phyloP scores from a whole-genome alignment of 1,284 basidiomycete genomes.

The Entoloma clypeatum region DNA sequence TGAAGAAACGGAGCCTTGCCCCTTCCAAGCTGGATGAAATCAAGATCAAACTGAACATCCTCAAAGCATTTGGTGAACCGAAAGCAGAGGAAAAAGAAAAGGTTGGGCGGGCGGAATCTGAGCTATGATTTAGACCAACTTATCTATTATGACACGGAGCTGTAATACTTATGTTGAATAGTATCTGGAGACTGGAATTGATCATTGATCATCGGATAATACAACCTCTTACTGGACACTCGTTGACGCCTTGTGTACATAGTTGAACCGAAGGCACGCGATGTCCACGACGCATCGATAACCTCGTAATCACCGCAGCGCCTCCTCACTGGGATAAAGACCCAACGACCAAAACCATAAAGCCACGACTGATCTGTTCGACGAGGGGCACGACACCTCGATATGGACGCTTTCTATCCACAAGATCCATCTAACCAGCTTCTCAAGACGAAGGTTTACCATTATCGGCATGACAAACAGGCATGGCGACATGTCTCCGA shows the following conservation, averaged over 20 bases:
- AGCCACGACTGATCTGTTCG: background rate
- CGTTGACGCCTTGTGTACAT: conserved; percentile 16
- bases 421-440: conserved; percentile 24
- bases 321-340: conserved; percentile 7
- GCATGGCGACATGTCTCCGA: conserved; percentile 38
- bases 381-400: too few species aligned
- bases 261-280: conserved; percentile 19
- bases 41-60: conserved; percentile 87
- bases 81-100: conserved; percentile 46
- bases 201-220: conserved; percentile 3
- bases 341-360: background rate
- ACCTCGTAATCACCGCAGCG: conserved; percentile 4
- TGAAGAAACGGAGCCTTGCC: conserved; percentile 72
- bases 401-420: conserved; percentile 14
- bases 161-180: background rate
- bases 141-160: conserved; percentile 9
- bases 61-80: conserved; percentile 65
- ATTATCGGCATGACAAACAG: conserved; percentile 30
- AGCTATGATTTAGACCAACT: conserved; percentile 33
- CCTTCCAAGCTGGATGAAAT: conserved; percentile 89
- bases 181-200: background rate
- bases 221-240: conserved; percentile 1
- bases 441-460: conserved; percentile 30
- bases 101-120: conserved; percentile 40
- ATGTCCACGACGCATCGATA: conserved; percentile 20